Evolutionary conservation across 192 early-diverging fungal genomes (phyloP), one percentile per base, ranked within the genome.

Genomic region (Backusella psychrophila): DNA sequence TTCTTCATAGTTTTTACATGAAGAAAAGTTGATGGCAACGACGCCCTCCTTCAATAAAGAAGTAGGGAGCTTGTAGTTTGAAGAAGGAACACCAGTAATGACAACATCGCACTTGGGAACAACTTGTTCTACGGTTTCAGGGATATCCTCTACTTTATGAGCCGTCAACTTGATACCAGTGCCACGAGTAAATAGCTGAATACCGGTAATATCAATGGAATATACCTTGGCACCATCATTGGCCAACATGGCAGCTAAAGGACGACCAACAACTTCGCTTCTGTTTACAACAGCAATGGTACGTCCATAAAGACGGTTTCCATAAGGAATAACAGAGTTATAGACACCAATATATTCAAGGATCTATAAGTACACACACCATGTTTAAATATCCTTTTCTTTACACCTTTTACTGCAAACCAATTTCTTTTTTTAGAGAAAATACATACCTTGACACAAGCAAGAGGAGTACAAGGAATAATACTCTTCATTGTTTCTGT

Each of bases 151-250:
- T n/a, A 92, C 90, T 49, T 92, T 83, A 78, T 96, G 91, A 76
- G 88, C 91, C 78, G 85, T 85, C 66, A 92, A 83, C 49, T 90
- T 82, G 65, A 81, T 77, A 23, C 80, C 88, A n/a, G 83, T 79
- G 35, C 91, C 93, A 75, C 94, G 92, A 66, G 88, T 87, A 73
- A 94, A 95, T 59, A 90, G 81, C 81, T 96, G 89, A 63, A 97
- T 89, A 71, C 94, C 94, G 82, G 89, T 91, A 49, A 97, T 93
- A 81, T 99, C 98, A 36, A 98, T 93, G 15, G 95, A 97, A 85
- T 92, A 98, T 7, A 98, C 97, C 80, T 93, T 96, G 74, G 97
- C 98, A 39, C 98, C 98, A 75, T 99, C 98, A 83, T 99, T 98
- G 71, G 98, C 98, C 41, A 99, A 86, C 74, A 99, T 85, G 9